Base-by-base conservation (phyloP, 2,329 filamentous ascomycete species). In the Periconia macrospinosa region DNA sequence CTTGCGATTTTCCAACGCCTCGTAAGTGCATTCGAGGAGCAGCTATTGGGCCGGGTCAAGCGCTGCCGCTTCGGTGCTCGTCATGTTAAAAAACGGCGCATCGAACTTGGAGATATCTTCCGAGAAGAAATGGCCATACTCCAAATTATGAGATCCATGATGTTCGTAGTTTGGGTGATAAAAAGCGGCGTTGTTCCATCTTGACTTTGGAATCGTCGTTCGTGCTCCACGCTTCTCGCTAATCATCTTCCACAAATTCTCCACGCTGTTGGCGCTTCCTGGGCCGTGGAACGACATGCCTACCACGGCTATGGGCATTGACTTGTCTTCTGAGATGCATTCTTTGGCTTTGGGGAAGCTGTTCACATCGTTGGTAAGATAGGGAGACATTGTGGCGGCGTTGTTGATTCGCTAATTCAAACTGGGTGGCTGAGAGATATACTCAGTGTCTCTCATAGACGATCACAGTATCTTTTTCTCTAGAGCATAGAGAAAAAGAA, bases 181-280 rank as follows among this genome's bases (percentile, higher is more conserved):
- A 51, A 76, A 76, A 0, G 69, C 70, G 1, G 65, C 50, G 1
- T 72, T 20, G 35, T 68, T 71, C 58, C 76, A 79, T 3, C 75
- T 61, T 15, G 72, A 67, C n/a, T 65, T 54, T 7, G 75, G 76
- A 8, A 76, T 71, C 9, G 66, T 54, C 2, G 73, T 74, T 1
- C 60, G 61, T 0, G 74, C 76, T 8, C 73, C 64, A 0, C 67
- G 54, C 15, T 51, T 50, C 3, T 61, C 59, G 14, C 60, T 53
- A n/a, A 68, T 61, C 8, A 70, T 49, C 45, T 67, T 60, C 63
- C 62, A 70, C n/a, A 70, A 64, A 20, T 68, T 60, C 40, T 68
- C 63, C 1, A 65, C 64, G 1, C 59, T 62, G 7, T 52, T 58
- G 10, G 60, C 60, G 23, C 53, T 57, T 27, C 67, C 67, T 1